phyloP scores from a whole-genome alignment of 2,329 filamentous ascomycete genomes.

The Ophiostoma perfectum region DNA sequence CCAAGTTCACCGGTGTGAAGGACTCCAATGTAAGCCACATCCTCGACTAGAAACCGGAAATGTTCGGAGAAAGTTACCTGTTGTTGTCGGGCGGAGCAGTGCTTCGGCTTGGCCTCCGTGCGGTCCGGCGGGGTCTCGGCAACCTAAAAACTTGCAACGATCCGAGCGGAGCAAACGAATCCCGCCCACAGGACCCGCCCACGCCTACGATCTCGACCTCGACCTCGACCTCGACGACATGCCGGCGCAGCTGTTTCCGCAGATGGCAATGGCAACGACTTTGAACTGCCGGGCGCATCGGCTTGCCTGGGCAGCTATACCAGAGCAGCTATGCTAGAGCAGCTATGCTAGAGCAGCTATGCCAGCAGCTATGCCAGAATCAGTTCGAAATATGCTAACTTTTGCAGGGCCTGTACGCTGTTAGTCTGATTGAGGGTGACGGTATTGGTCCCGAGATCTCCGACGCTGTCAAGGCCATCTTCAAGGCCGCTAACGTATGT shows the following conservation, averaged over 20 bases:
- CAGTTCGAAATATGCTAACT: not conserved
- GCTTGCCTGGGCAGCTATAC: no score
- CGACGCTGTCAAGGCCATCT: conserved; percentile 98
- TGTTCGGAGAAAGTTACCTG: not conserved
- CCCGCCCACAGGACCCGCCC: not conserved
- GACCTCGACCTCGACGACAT: not conserved
- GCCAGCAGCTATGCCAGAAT: no score
- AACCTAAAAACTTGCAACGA: not conserved
- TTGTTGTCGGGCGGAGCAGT: not conserved
- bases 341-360: no score
- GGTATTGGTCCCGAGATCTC: conserved; percentile 98
- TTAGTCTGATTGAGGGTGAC: conserved; percentile 97
- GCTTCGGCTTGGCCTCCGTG: not conserved
- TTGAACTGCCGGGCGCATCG: no score
- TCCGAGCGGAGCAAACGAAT: not conserved
- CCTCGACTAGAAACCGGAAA: not conserved
- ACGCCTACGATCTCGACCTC: not conserved
- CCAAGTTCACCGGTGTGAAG: conserved; percentile 90
- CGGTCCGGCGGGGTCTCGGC: conserved; percentile 7
- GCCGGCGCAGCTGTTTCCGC: not conserved
- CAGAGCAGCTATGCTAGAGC: no score
- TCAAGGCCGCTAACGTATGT: conserved; percentile 81
- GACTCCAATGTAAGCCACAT: conserved; percentile 67
- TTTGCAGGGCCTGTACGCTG: conserved; percentile 80
- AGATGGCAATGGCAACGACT: no score